Base-by-base conservation (phyloP, 2,329 filamentous ascomycete genomes). In the Herpotrichia juniperi region DNA sequence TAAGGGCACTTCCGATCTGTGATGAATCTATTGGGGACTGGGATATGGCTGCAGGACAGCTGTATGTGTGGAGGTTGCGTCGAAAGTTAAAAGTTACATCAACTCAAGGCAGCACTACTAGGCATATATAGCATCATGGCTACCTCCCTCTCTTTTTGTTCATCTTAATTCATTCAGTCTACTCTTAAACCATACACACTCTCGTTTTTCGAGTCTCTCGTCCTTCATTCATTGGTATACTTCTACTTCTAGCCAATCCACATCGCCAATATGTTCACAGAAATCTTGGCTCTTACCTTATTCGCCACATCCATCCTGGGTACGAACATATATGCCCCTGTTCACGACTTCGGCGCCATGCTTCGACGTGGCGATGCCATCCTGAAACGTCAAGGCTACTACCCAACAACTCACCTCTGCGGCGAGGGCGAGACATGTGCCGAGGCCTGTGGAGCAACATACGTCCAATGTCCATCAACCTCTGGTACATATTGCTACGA, bases 401-500 rank as follows among this genome's bases (percentile, higher is more conserved):
- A 81, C 76, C 60, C 85, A 82, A 72, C 71, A 74, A 70, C 83
- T 78, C 47, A 73, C 48, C 62, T 73, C 54, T 86, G 83, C 67
- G 77, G 77, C 44, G 62, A 71, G 12, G 83, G 82, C 54, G 65
- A 69, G 48, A 83, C 80, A 32, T 86, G 83, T 72, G 76, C 76
- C 43, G 78, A 83, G 59, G 81, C 83, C 42, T 86, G 83, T 67
- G 83, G 83, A 43, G 56, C 75, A 35, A 77, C 75, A 34, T 83
- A 76, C 64, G 69, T 75, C 50, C 72, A 79, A 56, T 86, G 83
- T 73, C 59, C 77, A 25, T 81, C 81, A 21, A 69, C 66, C 45
- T 81, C 83, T 57, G 71, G 71, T 32, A 61, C 81, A 43, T 83
- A 87, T 76, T 88, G 85, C 76, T 87, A 76, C 74, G 80, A 87